These are phyloP conservation scores for Trichosanthes truncata DNA, from an alignment of 306 rosid genomes.

Conservation along the genomic window DNA sequence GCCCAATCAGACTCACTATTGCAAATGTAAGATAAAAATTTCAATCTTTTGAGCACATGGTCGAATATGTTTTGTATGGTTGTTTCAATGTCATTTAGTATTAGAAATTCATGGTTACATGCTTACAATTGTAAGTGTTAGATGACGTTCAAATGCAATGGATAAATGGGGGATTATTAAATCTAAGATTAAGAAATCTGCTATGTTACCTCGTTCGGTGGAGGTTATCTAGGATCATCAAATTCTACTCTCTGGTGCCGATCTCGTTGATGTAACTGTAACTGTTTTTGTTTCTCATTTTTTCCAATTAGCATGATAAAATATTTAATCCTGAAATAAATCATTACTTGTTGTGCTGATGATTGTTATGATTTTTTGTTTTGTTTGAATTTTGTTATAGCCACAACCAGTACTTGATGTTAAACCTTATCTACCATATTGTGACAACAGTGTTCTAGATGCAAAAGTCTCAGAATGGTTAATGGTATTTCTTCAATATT, in stretches of 20 bases:
- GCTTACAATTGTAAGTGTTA: background rate
- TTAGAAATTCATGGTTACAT: background rate
- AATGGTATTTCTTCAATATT: slow-evolving; percentile 34
- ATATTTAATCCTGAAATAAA: background rate
- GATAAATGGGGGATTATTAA: background rate
- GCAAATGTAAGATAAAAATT: slow-evolving; percentile 51
- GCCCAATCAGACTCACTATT: slow-evolving; percentile 95
- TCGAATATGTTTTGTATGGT: background rate
- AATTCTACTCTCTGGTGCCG: slow-evolving; percentile 82
- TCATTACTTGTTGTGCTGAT: slow-evolving; percentile 1
- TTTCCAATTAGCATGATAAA: background rate
- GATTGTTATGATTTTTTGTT: slow-evolving; percentile 13
- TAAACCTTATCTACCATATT: slow-evolving; percentile 85
- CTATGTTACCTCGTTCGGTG: slow-evolving; percentile 33
- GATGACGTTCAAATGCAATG: background rate
- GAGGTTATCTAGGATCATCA: slow-evolving; percentile 67
- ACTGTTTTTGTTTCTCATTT: slow-evolving; percentile 29
- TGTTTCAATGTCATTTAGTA: background rate
- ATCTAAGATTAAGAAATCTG: background rate
- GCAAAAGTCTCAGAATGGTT: slow-evolving; percentile 81
- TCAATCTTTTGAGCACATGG: background rate
- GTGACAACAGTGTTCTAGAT: slow-evolving; percentile 57
- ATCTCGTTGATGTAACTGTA: slow-evolving; percentile 94
- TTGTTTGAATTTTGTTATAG: slow-evolving; percentile 20
- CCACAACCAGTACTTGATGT: slow-evolving; percentile 91